Evolutionary conservation across 805 yeast genomes (phyloP), one percentile per base, ranked within the genome.

Genomic region (Komagataella kurtzmanii): DNA sequence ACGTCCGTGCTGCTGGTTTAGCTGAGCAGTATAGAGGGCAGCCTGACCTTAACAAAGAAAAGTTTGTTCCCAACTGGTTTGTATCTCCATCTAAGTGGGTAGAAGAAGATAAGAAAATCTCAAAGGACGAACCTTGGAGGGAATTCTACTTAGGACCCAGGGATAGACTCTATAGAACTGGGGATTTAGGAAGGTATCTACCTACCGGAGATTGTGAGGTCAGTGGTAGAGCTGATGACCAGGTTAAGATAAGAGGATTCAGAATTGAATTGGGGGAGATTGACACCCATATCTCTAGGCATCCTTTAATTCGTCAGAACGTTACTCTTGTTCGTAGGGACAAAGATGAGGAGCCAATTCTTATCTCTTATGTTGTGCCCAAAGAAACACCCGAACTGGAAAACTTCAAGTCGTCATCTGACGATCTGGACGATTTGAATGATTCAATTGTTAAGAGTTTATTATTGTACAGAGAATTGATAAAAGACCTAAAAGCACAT

Each of bases 201-300:
- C 97, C 98, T 6, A 97, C 90, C 63, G 99, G 99, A 53, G 88
- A 93, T 70, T 89, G 93, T 59, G 99, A 93, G 72, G 91, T 97
- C 67, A 85, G 95, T 65, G 99, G 99, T 54, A 81, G 99, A 66
- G 99, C 99, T 24, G 99, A 93, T 70, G 98, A 91, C 65, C 99
- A 93, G 68, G 97, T 93, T 55, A 93, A 93, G 68, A 93, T 93
- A 58, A 82, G 99, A 71, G 99, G 99, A 1, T 95, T 93, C 80
- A 81, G 99, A 70, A 95, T 93, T 56, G 99, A 93, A 70, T 75
- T 93, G 52, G 99, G 99, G 54, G 99, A 93, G 69, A 95, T 93
- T 63, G 98, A 93, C 66, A 93, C 99, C 14, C 96, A 93, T 64
- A 79, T 93, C 55, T 89, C 97, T 12, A 96, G 89, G 66, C 97